phyloP scores from a whole-genome alignment of 2,329 filamentous ascomycete species.

The Colletotrichum sp. region DNA sequence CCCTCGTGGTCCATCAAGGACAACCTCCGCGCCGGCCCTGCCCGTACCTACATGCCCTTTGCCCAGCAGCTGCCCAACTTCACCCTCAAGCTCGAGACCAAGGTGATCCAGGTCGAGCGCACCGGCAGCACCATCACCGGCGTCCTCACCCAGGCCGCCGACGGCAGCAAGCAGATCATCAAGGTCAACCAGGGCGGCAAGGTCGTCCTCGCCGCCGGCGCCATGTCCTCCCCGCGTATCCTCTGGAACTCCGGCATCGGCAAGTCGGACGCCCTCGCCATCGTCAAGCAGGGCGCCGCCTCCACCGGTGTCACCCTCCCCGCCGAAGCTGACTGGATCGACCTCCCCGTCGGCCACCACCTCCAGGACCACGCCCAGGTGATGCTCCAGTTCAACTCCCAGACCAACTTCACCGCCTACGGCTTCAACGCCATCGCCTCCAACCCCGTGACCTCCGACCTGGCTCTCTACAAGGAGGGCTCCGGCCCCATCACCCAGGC shows the following conservation, averaged over 20 bases:
- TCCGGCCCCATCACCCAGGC: constrained; percentile 28
- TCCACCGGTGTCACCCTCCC: constrained; percentile 52
- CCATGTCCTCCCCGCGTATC: constrained; percentile 24
- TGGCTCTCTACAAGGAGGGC: constrained; percentile 24
- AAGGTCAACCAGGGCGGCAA: constrained; percentile 25
- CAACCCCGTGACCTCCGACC: constrained; percentile 13
- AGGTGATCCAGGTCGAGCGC: constrained; percentile 26
- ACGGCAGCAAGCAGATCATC: constrained; percentile 23
- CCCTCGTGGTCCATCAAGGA: constrained; percentile 18
- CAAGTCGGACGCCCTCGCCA: constrained; percentile 22
- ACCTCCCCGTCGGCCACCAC: constrained; percentile 63
- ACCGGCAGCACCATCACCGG: constrained; percentile 25
- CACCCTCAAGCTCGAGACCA: constrained; percentile 26
- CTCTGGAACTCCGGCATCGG: constrained; percentile 26
- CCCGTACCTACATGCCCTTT: constrained; percentile 26
- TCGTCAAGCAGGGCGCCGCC: constrained; percentile 21
- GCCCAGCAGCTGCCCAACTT: constrained; percentile 27
- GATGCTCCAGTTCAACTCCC: constrained; percentile 22
- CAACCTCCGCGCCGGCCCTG: constrained; percentile 21
- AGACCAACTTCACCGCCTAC: constrained; percentile 22
- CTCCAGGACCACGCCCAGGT: constrained; percentile 56
- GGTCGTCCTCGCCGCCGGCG: constrained; percentile 26
- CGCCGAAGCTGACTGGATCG: constrained; percentile 56
- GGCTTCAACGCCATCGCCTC: constrained; percentile 13
- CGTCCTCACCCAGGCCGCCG: constrained; percentile 23